Conservation (phyloP, 2,329 filamentous ascomycete species). For the Aaosphaeria pasadenensis region DNA sequence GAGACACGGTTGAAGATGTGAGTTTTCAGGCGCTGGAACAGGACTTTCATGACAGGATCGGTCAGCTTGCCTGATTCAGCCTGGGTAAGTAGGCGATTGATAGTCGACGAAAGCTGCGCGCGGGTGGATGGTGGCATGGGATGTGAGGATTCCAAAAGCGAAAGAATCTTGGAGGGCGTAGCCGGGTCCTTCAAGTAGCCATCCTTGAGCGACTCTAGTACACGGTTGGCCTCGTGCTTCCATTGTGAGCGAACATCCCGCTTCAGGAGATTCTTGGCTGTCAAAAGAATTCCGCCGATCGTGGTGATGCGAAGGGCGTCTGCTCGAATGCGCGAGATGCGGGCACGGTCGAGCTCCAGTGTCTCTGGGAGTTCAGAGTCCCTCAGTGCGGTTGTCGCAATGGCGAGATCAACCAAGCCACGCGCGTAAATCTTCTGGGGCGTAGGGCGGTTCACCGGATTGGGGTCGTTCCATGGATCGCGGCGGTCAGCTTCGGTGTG, state of each 20-base stretch:
- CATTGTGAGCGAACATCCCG: slow-evolving; percentile 74
- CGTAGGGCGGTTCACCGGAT: slow-evolving; percentile 57
- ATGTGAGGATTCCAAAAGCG: slow-evolving; percentile 48
- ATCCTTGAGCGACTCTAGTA: slow-evolving; percentile 66
- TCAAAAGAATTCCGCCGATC: slow-evolving; percentile 70
- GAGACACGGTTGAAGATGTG: slow-evolving; percentile 65
- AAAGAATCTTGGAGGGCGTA: slow-evolving; percentile 44
- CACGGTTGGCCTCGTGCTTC: slow-evolving; percentile 70
- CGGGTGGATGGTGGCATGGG: slow-evolving; percentile 49
- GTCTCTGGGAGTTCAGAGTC: slow-evolving; percentile 67
- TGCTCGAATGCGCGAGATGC: slow-evolving; percentile 57
- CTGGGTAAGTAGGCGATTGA: slow-evolving; percentile 51
- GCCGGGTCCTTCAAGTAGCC: slow-evolving; percentile 55
- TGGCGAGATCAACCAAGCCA: slow-evolving; percentile 71
- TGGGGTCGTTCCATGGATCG: slow-evolving; percentile 63
- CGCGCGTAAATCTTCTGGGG: slow-evolving; percentile 72
- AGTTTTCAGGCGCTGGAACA: slow-evolving; percentile 64
- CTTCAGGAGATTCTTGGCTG: slow-evolving; percentile 80
- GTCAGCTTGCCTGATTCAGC: slow-evolving; percentile 50
- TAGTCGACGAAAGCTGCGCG: slow-evolving; percentile 41
- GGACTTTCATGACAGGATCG: slow-evolving; percentile 63
- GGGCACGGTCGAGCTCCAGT: slow-evolving; percentile 64
- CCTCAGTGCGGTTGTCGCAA: slow-evolving; percentile 58
- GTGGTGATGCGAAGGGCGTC: slow-evolving; percentile 66
- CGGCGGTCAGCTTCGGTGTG: slow-evolving; percentile 63